Percentiles rank a stretch among this genome's conserved stretches.
Conservation (phyloP, 345 rosid genomes). For the Tarenaya hassleriana region DNA sequence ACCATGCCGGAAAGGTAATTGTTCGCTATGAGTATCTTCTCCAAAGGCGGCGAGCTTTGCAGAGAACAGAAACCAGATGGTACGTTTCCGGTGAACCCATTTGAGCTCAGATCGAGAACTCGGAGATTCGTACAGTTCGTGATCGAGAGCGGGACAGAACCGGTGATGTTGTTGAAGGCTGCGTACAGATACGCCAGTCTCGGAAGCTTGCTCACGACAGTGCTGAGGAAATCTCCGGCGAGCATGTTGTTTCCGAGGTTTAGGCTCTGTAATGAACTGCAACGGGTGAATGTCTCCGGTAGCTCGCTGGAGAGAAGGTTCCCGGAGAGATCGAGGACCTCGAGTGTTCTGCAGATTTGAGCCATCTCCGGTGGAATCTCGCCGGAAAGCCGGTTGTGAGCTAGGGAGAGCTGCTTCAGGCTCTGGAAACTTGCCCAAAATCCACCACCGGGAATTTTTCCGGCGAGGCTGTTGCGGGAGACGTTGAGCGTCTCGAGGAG, state of each 20-base stretch:
- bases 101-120: conserved; percentile 81
- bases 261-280: conserved; percentile 51
- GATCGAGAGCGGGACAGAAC: conserved; percentile 60
- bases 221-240: conserved; percentile 59
- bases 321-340: conserved; percentile 62
- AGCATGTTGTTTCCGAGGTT: conserved; percentile 67
- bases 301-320: conserved; percentile 60
- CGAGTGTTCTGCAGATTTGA: conserved; percentile 44
- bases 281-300: conserved; percentile 42
- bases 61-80: conserved; percentile 60
- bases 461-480: conserved; percentile 53
- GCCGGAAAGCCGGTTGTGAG: conserved; percentile 53
- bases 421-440: conserved; percentile 47
- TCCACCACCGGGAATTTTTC: conserved; percentile 46
- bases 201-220: conserved; percentile 55
- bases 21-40: conserved; percentile 56
- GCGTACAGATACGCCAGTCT: conserved; percentile 45
- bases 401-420: conserved; percentile 49
- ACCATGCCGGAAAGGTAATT: conserved; percentile 74
- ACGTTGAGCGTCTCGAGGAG: conserved; percentile 51
- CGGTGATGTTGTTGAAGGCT: conserved; percentile 75
- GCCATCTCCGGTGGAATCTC: conserved; percentile 68
- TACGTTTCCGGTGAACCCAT: conserved; percentile 52
- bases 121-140: conserved; percentile 50
- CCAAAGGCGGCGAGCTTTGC: conserved; percentile 41